These are phyloP conservation scores for Cyclotella choctawhatcheeana DNA, from an alignment of 108 stramenopile species.

Conservation along the genomic window DNA sequence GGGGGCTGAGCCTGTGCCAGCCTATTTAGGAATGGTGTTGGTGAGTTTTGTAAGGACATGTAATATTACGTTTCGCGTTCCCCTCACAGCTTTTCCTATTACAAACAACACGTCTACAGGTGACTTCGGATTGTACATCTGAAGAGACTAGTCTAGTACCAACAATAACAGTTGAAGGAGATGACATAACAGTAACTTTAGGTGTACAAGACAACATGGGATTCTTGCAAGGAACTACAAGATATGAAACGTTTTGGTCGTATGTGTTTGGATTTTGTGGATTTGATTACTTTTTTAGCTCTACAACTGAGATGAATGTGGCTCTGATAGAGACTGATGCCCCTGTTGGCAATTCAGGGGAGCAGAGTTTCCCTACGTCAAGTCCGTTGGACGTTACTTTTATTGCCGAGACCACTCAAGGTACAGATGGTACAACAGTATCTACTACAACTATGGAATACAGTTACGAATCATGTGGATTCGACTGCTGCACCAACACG, in stretches of 20 bases:
- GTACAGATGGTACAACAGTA: neutral
- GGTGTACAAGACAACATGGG: neutral
- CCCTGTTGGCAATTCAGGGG: neutral
- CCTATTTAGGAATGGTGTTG: slow-evolving; percentile 30
- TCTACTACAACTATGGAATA: neutral
- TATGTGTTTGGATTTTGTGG: slow-evolving; percentile 19
- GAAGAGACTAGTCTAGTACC: slow-evolving; percentile 26
- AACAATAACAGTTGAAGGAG: slow-evolving; percentile 13
- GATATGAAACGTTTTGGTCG: slow-evolving; percentile 36
- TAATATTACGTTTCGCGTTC: too few species aligned
- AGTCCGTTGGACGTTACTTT: neutral
- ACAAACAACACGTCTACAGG: too few species aligned
- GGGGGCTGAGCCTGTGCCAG: slow-evolving; percentile 31
- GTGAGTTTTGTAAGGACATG: too few species aligned
- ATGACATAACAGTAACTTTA: slow-evolving; percentile 11
- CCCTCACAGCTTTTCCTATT: too few species aligned
- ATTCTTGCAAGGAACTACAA: slow-evolving; percentile 20
- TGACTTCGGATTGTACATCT: slow-evolving; percentile 44
- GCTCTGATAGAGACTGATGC: neutral
- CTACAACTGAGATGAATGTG: neutral
- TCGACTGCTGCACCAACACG: slow-evolving; percentile 12
- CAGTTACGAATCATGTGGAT: slow-evolving; percentile 4
- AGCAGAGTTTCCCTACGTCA: neutral
- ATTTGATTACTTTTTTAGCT: slow-evolving; percentile 12
- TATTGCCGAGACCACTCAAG: neutral